A percentile compares a stretch with the other conserved stretches of the same genome.
Evolutionary conservation across 2,329 filamentous ascomycete genomes (phyloP).

Genomic region (Ophiostoma quercus): DNA sequence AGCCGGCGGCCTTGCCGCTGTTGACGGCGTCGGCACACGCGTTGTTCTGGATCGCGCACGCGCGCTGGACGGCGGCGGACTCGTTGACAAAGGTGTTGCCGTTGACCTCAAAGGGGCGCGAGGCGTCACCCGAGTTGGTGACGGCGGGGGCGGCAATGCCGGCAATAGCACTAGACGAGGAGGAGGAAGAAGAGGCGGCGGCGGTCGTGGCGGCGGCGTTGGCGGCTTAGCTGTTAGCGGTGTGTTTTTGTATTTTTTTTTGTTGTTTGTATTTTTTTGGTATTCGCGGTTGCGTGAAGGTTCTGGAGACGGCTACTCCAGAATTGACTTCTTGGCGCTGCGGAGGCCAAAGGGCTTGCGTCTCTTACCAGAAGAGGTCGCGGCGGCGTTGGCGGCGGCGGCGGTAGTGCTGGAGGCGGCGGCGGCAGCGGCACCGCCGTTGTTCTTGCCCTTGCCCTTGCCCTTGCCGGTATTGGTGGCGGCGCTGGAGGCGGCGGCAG

Average conservation of each 20-base stretch:
- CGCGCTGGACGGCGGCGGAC: constrained; percentile 52
- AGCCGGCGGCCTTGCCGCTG: constrained; percentile 39
- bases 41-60: constrained; percentile 61
- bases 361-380: constrained; percentile 21
- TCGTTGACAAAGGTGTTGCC: constrained; percentile 54
- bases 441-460: neutral
- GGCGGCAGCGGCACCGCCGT: neutral
- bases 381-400: neutral
- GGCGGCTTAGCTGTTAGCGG: neutral
- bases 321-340: constrained; percentile 4
- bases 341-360: constrained; percentile 13
- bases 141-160: constrained; percentile 50
- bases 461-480: neutral
- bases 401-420: neutral
- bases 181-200: neutral
- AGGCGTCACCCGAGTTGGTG: constrained; percentile 42
- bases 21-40: constrained; percentile 54
- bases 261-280: neutral
- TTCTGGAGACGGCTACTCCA: neutral
- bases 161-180: constrained; percentile 39
- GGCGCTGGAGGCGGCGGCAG: neutral
- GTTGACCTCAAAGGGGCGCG: constrained; percentile 52
- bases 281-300: neutral
- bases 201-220: constrained; percentile 15
- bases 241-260: neutral